A percentile compares a stretch with the other conserved stretches of the same genome.
Evolutionary conservation across 306 rosid species (phyloP).

Genomic region (Vigna hirtella): DNA sequence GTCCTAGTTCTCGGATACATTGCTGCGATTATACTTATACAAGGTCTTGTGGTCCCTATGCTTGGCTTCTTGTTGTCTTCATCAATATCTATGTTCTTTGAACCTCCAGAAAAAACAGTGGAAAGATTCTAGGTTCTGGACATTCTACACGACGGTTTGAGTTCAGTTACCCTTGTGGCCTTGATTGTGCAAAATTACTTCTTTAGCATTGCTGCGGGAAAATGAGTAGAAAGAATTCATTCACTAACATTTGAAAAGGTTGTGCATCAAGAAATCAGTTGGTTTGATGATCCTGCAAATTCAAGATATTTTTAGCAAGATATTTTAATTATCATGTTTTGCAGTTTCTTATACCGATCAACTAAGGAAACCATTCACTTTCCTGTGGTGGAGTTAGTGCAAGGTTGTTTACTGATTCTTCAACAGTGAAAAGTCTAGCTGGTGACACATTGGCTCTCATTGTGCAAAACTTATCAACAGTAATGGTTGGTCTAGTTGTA

Average conservation of each 20-base stretch:
- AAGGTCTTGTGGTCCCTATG: slow-evolving; percentile 71
- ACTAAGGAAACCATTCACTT: no score
- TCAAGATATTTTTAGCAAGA: no score
- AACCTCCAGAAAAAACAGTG: slow-evolving; percentile 58
- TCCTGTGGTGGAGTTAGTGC: no score
- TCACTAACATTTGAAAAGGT: slow-evolving; percentile 74
- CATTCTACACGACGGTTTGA: slow-evolving; percentile 59
- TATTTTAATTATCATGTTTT: no score
- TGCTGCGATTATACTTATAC: slow-evolving; percentile 59
- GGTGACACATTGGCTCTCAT: no score
- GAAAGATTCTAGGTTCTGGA: no score
- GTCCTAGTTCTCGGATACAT: slow-evolving; percentile 65
- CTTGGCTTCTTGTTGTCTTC: slow-evolving; percentile 77
- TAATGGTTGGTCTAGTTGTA: no score
- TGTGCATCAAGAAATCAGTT: slow-evolving; percentile 65
- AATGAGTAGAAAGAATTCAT: slow-evolving; percentile 71
- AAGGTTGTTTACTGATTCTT: no score
- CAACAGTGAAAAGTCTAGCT: no score
- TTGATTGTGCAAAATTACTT: slow-evolving; percentile 58
- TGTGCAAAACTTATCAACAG: no score
- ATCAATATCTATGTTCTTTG: slow-evolving; percentile 63
- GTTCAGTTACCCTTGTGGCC: slow-evolving; percentile 44
- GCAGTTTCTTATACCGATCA: no score
- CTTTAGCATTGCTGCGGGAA: slow-evolving; percentile 89
- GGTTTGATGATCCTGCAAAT: no score